A percentile compares a stretch with the other conserved stretches of the same genome.
Conservation (phyloP, 768 basidiomycete genomes). For the Scleroderma citrinum region DNA sequence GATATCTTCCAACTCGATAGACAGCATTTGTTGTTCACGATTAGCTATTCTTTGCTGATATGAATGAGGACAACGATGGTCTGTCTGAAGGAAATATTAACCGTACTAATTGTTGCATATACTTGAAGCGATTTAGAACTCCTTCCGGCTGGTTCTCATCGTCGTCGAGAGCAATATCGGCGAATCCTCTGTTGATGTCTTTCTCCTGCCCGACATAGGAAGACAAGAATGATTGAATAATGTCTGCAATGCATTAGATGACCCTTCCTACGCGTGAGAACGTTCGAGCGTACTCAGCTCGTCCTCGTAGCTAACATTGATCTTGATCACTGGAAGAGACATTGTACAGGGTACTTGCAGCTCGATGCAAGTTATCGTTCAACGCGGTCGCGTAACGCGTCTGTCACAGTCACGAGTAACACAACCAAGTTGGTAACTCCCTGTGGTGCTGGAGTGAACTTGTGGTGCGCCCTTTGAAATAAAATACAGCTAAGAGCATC, state of each 20-base stretch:
- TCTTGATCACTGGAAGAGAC: slow-evolving; percentile 58
- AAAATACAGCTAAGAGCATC: no score
- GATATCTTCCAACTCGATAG: slow-evolving; percentile 87
- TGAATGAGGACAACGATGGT: slow-evolving; percentile 10
- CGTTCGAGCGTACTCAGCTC: slow-evolving; percentile 52
- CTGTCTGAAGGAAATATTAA: slow-evolving; percentile 19
- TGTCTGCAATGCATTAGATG: slow-evolving; percentile 37
- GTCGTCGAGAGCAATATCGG: slow-evolving; percentile 63
- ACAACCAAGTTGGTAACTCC: neutral
- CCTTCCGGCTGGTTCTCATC: slow-evolving; percentile 30
- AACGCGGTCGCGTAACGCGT: slow-evolving; percentile 22
- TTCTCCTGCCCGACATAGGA: slow-evolving; percentile 60
- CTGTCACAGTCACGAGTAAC: slow-evolving; percentile 18
- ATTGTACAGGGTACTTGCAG: no score
- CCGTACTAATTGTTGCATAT: slow-evolving; percentile 78
- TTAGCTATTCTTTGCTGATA: slow-evolving; percentile 87
- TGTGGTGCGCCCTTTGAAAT: no score
- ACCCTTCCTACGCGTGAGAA: neutral
- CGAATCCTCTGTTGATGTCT: slow-evolving; percentile 62
- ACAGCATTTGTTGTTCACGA: slow-evolving; percentile 84
- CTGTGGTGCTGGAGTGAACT: no score
- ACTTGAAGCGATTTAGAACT: slow-evolving; percentile 53
- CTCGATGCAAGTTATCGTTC: no score
- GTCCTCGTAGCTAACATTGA: slow-evolving; percentile 59
- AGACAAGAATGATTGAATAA: slow-evolving; percentile 65